A percentile compares a stretch with the other conserved stretches of the same genome.
Conservation (phyloP, 1,139 yeast species). For the Kurtzmaniella quercitrusa region DNA sequence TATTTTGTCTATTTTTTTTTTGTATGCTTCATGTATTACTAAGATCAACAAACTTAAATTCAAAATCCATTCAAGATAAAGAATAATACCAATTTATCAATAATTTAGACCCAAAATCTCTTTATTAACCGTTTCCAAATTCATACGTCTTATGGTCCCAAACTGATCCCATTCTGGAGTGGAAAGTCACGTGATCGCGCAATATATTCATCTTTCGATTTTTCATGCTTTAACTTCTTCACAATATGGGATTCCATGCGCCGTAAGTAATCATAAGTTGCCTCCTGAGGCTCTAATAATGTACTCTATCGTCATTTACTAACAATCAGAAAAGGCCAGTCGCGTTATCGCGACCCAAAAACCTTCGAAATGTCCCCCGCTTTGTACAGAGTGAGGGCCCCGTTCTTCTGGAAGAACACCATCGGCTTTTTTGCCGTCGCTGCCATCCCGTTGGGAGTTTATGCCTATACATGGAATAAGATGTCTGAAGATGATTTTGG, state of each 20-base stretch:
- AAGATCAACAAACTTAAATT: too few relatives aligned
- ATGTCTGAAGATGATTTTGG: slow-evolving; percentile 79
- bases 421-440: slow-evolving; percentile 54
- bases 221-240: neutral
- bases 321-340: slow-evolving; percentile 24
- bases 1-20: too few relatives aligned
- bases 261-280: slow-evolving; percentile 5
- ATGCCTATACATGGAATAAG: slow-evolving; percentile 66
- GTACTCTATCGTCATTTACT: neutral
- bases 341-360: slow-evolving; percentile 63
- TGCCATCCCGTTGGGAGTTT: slow-evolving; percentile 66
- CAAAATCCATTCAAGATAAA: too few relatives aligned
- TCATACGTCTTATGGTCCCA: too few relatives aligned
- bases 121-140: too few relatives aligned
- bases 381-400: slow-evolving; percentile 81
- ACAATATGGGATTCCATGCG: slow-evolving; percentile 5
- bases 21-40: too few relatives aligned
- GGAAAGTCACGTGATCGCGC: neutral
- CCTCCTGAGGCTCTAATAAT: neutral
- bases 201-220: neutral
- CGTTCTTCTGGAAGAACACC: slow-evolving; percentile 76
- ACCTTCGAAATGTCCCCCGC: slow-evolving; percentile 94
- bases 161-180: too few relatives aligned
- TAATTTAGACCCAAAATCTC: too few relatives aligned
- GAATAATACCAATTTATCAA: too few relatives aligned